phyloP scores from a whole-genome alignment of 1,139 yeast genomes.

The Debaryomyces coudertii region DNA sequence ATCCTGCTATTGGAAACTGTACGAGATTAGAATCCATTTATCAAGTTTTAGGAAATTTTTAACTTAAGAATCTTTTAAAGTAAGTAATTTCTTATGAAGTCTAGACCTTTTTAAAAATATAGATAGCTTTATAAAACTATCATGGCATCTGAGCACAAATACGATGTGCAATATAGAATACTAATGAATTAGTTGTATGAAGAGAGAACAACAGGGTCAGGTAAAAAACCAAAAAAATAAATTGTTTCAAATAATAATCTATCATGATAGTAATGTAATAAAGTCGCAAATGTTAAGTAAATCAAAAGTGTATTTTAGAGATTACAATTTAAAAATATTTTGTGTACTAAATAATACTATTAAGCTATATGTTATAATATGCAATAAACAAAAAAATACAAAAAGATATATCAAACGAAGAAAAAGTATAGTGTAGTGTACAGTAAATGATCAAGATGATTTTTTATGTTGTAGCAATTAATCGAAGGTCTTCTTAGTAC shows the following conservation, averaged over 20 bases:
- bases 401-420: conserved; percentile 3
- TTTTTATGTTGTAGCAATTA: conserved; percentile 28
- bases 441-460: conserved; percentile 7
- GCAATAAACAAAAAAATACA: conserved; percentile 6
- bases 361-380: conserved; percentile 7
- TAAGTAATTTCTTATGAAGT: no score
- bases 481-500: conserved; percentile 79
- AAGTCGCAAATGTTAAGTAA: no score
- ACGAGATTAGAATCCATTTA: neutral
- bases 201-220: no score
- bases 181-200: no score
- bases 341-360: conserved; percentile 4
- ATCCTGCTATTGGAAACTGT: neutral
- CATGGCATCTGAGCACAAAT: no score
- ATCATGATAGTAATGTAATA: no score
- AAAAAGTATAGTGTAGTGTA: conserved; percentile 7
- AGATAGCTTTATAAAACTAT: no score
- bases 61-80: neutral
- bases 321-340: neutral
- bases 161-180: no score
- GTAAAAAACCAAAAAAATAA: no score
- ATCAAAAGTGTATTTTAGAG: neutral
- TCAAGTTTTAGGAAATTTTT: neutral
- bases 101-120: no score
- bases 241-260: no score